A percentile compares a stretch with the other conserved stretches of the same genome.
phyloP scores from a whole-genome alignment of 805 yeast genomes.

The Kodamaea laetipori region DNA sequence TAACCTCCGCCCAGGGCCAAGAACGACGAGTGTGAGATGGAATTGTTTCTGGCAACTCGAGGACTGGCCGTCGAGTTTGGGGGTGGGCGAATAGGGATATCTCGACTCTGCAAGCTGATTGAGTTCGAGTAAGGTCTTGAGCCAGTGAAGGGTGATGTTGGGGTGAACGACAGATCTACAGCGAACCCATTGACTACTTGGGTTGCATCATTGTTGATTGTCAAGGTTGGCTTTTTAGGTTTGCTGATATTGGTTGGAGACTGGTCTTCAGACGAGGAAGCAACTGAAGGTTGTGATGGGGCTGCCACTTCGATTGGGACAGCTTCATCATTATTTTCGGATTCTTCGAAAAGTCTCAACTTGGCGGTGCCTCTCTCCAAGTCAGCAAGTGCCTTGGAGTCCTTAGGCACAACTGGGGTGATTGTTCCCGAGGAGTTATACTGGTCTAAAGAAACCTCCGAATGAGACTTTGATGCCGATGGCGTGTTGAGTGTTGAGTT shows the following conservation, averaged over 20 bases:
- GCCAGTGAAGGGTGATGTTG: conserved; percentile 15
- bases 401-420: conserved; percentile 14
- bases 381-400: conserved; percentile 5
- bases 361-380: conserved; percentile 9
- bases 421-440: conserved; percentile 15
- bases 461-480: conserved; percentile 17
- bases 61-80: conserved; percentile 33
- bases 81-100: conserved; percentile 24
- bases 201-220: conserved; percentile 7
- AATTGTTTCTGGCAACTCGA: conserved; percentile 43
- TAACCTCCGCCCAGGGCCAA: conserved; percentile 33
- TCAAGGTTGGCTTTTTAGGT: conserved; percentile 1
- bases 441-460: conserved; percentile 14
- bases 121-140: conserved; percentile 18
- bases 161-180: conserved; percentile 8
- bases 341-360: conserved; percentile 6
- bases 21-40: conserved; percentile 43
- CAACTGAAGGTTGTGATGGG: background rate
- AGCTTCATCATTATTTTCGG: conserved; percentile 1
- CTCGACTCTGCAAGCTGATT: conserved; percentile 17
- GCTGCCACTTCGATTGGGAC: background rate
- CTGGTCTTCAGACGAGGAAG: conserved; percentile 6
- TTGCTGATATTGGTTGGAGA: conserved; percentile 1
- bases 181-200: conserved; percentile 12
- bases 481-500: conserved; percentile 22